phyloP scores from a whole-genome alignment of 75 land plant genomes.

The Pinus albicaulis region DNA sequence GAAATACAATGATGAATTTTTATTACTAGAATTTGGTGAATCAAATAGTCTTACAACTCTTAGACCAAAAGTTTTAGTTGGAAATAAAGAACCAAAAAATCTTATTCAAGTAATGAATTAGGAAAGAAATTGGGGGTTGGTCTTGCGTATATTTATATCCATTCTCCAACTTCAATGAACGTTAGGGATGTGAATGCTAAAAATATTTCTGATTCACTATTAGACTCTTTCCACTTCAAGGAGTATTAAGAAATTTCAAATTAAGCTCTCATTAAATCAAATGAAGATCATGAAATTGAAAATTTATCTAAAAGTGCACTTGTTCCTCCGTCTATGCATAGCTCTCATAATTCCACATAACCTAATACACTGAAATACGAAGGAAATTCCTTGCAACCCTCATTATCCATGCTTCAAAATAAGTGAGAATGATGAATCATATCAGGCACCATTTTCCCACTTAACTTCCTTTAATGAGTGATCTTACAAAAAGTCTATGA shows the following conservation, averaged over 20 bases:
- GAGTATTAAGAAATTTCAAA: background rate
- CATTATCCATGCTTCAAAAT: background rate
- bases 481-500: slow-evolving; percentile 6
- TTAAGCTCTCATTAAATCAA: background rate
- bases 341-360: background rate
- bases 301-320: background rate
- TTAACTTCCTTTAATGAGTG: slow-evolving; percentile 56
- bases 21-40: background rate
- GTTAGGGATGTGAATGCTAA: slow-evolving; percentile 5
- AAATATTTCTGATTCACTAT: slow-evolving; percentile 2
- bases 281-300: slow-evolving; percentile 1
- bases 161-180: slow-evolving; percentile 31
- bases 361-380: background rate
- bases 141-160: slow-evolving; percentile 22
- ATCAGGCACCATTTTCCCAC: slow-evolving; percentile 52
- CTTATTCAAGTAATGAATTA: background rate
- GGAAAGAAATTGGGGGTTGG: slow-evolving; percentile 7
- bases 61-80: background rate
- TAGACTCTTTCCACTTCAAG: background rate
- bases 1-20: background rate
- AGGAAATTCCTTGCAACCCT: background rate
- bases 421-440: slow-evolving; percentile 20
- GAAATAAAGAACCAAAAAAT: background rate
- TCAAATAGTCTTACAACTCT: background rate
- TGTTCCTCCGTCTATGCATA: background rate